Evolutionary conservation across 2,329 filamentous ascomycete species (phyloP).

Genomic region (Plenodomus lindquistii): DNA sequence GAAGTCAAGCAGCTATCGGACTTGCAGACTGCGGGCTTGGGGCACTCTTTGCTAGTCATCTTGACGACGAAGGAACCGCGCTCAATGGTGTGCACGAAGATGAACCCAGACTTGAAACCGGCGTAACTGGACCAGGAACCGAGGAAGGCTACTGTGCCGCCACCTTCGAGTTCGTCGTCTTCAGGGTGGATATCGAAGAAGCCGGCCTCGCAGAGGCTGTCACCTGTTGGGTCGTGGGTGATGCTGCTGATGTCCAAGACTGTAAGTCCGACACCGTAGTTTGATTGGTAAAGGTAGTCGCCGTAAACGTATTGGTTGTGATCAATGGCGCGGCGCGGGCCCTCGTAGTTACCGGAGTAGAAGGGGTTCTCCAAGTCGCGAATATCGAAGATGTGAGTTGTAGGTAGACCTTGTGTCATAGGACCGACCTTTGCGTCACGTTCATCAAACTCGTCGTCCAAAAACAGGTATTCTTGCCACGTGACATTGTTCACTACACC

Average conservation of each 20-base stretch:
- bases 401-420: constrained; percentile 32
- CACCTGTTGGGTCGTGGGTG: constrained; percentile 40
- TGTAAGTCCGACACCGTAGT: constrained; percentile 46
- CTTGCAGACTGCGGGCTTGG: constrained; percentile 25
- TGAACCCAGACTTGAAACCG: constrained; percentile 37
- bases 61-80: constrained; percentile 40
- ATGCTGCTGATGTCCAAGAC: constrained; percentile 44
- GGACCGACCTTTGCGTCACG: constrained; percentile 32
- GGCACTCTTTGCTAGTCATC: constrained; percentile 26
- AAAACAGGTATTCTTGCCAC: constrained; percentile 33
- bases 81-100: constrained; percentile 44
- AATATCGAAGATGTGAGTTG: constrained; percentile 41
- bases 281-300: constrained; percentile 51
- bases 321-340: constrained; percentile 41
- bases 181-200: constrained; percentile 49
- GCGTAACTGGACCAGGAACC: constrained; percentile 48
- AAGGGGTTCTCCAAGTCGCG: constrained; percentile 32
- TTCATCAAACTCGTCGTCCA: constrained; percentile 40
- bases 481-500: constrained; percentile 43
- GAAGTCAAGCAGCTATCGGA: constrained; percentile 20
- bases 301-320: constrained; percentile 51
- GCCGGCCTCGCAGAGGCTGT: constrained; percentile 44
- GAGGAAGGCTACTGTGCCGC: constrained; percentile 44
- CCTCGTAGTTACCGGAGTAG: constrained; percentile 47
- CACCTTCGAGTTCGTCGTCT: constrained; percentile 41